Conservation (phyloP, 2,329 filamentous ascomycete genomes). For the Nothopassalora personata region DNA sequence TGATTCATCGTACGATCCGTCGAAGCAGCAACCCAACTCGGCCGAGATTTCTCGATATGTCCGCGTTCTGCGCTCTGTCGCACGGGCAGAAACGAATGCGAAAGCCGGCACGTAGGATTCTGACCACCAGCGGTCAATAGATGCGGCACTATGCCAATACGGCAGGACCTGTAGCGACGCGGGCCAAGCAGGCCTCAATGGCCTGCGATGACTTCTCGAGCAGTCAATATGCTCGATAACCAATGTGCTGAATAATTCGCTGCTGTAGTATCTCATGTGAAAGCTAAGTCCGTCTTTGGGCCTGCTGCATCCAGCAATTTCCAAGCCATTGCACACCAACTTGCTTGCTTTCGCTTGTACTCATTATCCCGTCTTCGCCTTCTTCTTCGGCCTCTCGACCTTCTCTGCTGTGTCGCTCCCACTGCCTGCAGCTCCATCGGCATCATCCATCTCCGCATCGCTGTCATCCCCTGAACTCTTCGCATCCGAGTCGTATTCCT, state of each 20-base stretch:
- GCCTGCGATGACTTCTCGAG: neutral
- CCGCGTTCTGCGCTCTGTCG: neutral
- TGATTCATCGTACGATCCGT: no score
- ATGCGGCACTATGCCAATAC: no score
- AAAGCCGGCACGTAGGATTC: neutral
- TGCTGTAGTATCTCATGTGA: neutral
- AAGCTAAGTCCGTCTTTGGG: neutral
- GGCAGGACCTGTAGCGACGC: no score
- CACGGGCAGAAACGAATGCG: neutral
- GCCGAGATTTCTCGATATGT: neutral
- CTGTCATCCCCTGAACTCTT: constrained; percentile 69
- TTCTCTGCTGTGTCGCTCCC: constrained; percentile 50
- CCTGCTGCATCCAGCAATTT: neutral
- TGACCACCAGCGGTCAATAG: neutral
- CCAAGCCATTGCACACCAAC: neutral
- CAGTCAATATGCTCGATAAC: neutral
- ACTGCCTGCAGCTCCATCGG: constrained; percentile 41
- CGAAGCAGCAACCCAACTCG: neutral
- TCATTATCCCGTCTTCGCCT: constrained; percentile 47
- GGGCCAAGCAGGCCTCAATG: neutral
- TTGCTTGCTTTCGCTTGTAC: neutral
- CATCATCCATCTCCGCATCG: constrained; percentile 59
- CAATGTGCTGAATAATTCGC: neutral
- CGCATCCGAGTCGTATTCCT: constrained; percentile 90
- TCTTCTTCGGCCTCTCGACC: constrained; percentile 59